A percentile compares a stretch with the other conserved stretches of the same genome.
These are phyloP conservation scores for Kodamaea sp. DNA, from an alignment of 1,139 yeast genomes.

Conservation along the genomic window DNA sequence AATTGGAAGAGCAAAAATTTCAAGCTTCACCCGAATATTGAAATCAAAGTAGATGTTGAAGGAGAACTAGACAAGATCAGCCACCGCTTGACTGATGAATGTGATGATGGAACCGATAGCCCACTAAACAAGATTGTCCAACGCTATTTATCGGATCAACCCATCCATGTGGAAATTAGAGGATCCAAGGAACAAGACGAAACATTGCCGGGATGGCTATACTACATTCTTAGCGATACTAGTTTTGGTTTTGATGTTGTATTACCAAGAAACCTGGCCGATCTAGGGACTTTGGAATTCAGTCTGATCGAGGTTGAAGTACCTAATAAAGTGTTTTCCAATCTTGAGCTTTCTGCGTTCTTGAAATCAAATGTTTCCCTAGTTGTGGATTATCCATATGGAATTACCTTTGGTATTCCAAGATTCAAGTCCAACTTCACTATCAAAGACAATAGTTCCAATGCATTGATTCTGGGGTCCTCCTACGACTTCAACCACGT, in stretches of 20 bases:
- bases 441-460: constrained; percentile 8
- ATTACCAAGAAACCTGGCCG: constrained; percentile 9
- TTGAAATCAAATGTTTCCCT: constrained; percentile 15
- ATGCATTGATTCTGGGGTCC: constrained; percentile 14
- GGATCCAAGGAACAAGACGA: constrained; percentile 19
- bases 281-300: constrained; percentile 2
- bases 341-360: constrained; percentile 2
- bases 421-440: constrained; percentile 15
- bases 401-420: constrained; percentile 18
- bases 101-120: constrained; percentile 19
- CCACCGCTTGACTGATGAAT: constrained; percentile 18
- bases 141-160: constrained; percentile 20
- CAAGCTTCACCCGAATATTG: constrained; percentile 17
- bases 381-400: constrained; percentile 10
- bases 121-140: constrained; percentile 27
- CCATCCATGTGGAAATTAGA: constrained; percentile 21
- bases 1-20: constrained; percentile 23
- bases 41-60: constrained; percentile 15
- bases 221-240: constrained; percentile 18
- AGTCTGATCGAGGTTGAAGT: constrained; percentile 13
- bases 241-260: constrained; percentile 13
- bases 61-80: constrained; percentile 24
- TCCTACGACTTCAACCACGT: constrained; percentile 15
- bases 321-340: not conserved
- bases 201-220: constrained; percentile 29